Conservation (phyloP, 1,284 basidiomycete genomes). For the Rhodofomes roseus region DNA sequence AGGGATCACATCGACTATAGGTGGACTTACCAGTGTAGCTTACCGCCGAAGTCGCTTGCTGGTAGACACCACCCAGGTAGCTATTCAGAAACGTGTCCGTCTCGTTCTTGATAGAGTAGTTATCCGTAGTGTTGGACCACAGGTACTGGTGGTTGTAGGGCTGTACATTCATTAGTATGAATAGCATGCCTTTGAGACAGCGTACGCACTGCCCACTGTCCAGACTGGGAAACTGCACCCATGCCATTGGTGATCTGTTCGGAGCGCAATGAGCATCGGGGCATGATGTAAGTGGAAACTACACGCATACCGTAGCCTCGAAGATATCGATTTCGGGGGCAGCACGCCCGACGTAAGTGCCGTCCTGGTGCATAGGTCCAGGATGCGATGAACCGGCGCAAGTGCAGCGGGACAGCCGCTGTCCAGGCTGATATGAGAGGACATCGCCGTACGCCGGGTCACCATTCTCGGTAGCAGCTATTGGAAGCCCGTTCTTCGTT, state of each 20-base stretch:
- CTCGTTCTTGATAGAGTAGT: conserved; percentile 42
- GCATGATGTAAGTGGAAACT: not conserved
- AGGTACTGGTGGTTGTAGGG: conserved; percentile 46
- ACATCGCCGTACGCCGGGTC: conserved; percentile 31
- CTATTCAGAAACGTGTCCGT: conserved; percentile 42
- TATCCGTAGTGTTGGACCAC: conserved; percentile 39
- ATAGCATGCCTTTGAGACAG: too few species aligned
- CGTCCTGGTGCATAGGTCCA: conserved; percentile 59
- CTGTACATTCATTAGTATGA: conserved; percentile 7
- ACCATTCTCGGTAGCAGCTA: conserved; percentile 38
- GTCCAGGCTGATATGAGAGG: conserved; percentile 74
- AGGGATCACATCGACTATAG: not conserved
- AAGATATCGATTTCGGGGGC: conserved; percentile 88
- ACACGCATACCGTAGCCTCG: conserved; percentile 37
- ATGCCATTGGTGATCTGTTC: conserved; percentile 7
- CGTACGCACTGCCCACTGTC: conserved; percentile 36
- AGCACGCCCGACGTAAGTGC: conserved; percentile 69
- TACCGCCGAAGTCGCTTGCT: conserved; percentile 44
- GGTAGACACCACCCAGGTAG: conserved; percentile 51
- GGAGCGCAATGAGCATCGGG: not conserved
- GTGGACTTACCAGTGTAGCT: conserved; percentile 22
- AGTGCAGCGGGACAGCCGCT: conserved; percentile 76
- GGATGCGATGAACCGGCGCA: conserved; percentile 80
- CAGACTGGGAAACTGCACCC: conserved; percentile 44
- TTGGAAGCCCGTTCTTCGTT: conserved; percentile 34